A percentile compares a stretch with the other conserved stretches of the same genome.
These are phyloP conservation scores for Nakazawaea ernobii DNA, from an alignment of 805 yeast species.

Conservation along the genomic window DNA sequence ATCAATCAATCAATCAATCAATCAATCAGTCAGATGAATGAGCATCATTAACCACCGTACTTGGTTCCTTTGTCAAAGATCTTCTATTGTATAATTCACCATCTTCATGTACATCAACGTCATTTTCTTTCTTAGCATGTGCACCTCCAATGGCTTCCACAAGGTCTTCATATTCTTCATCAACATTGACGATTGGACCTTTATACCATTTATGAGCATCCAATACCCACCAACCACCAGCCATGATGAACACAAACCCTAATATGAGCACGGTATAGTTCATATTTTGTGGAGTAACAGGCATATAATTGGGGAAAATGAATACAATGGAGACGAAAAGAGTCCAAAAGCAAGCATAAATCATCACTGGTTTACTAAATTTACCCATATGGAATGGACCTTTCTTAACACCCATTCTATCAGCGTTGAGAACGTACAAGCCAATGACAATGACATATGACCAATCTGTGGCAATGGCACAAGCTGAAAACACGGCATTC, in stretches of 20 bases:
- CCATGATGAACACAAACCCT: slow-evolving; percentile 31
- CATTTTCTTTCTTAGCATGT: not conserved
- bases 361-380: slow-evolving; percentile 34
- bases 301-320: slow-evolving; percentile 46
- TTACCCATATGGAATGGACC: slow-evolving; percentile 46
- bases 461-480: slow-evolving; percentile 45
- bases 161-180: slow-evolving; percentile 23
- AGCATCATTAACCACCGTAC: slow-evolving; percentile 2
- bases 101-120: not conserved
- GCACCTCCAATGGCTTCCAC: slow-evolving; percentile 8
- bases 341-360: slow-evolving; percentile 39
- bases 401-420: slow-evolving; percentile 37
- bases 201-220: slow-evolving; percentile 51
- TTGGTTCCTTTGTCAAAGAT: slow-evolving; percentile 6
- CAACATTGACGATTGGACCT: slow-evolving; percentile 48
- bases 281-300: slow-evolving; percentile 39
- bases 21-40: not conserved
- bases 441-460: slow-evolving; percentile 43
- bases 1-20: too few relatives aligned
- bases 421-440: slow-evolving; percentile 36
- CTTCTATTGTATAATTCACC: not conserved
- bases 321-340: slow-evolving; percentile 39
- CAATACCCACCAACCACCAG: slow-evolving; percentile 38
- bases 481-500: slow-evolving; percentile 49
- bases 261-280: slow-evolving; percentile 49